Base-by-base conservation (phyloP, 108 stramenopile genomes). In the Cyclotella atomus region DNA sequence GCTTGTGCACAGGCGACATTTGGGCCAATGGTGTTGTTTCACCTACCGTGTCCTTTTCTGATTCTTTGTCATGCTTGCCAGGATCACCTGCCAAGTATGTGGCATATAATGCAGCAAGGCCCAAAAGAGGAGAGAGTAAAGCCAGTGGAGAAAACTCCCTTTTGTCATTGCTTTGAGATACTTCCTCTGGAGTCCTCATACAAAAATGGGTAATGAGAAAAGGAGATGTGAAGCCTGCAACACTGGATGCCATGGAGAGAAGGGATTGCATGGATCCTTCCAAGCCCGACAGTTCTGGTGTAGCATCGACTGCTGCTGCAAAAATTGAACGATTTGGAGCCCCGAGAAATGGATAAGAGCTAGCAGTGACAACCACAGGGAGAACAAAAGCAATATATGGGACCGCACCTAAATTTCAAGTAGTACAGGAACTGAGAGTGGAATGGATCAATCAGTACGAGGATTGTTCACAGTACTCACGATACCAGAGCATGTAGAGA, bases 261-360 rank as follows among this genome's bases (percentile, higher is more conserved):
- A 90, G 7, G 10, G 89, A 86, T 65, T 90, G 89, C 91, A 92
- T 92, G 0, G 85, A 76, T 6, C 84, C 88, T 44, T 84, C 84
- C 3, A 59, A 60, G 0, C 59, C 75, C 24, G 61, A 62, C 21
- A 91, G 63, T 36, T 65, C 83, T 14, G 79, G 83, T 20, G 73
- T 59, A 9, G 41, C 27, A 32, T 81, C 80, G 6, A 89, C 85
- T 9, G 75, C 77, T 45, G 71, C 73, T 8, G 88, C 82, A 73
- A 86, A 91, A 20, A 84, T 52, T 45, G 77, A 85, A n/a, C 91
- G 77, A 70, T 76, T 88, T 28, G 91, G 75, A 17, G 88, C 75
- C 20, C 79, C 87, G 12, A 89, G 49, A 43, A 88, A 91, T 17
- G 91, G 88, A 70, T 87, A 91, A 14, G 73, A 74, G 17, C 70